phyloP scores from a whole-genome alignment of 495 filamentous ascomycete genomes.

The Pseudevernia furfuracea region DNA sequence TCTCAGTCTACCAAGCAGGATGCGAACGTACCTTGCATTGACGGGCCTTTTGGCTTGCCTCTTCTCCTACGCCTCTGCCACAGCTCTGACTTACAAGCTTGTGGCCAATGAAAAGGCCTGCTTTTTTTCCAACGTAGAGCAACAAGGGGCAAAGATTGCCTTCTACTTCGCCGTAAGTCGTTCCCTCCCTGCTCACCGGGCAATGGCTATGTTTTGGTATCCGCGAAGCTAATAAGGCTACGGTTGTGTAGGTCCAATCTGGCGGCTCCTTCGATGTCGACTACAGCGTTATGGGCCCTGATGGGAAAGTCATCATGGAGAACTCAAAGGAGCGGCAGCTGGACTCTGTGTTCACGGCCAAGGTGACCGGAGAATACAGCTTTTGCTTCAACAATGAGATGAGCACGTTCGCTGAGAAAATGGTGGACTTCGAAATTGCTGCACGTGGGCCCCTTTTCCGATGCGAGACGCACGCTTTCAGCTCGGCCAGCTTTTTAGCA shows the following conservation, averaged over 20 bases:
- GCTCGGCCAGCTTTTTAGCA: neutral
- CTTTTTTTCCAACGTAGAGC: constrained; percentile 76
- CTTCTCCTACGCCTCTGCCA: constrained; percentile 48
- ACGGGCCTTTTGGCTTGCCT: constrained; percentile 7
- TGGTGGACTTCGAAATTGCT: constrained; percentile 97
- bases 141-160: constrained; percentile 76
- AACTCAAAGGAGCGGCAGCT: constrained; percentile 91
- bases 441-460: constrained; percentile 44
- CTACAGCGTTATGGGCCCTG: constrained; percentile 78
- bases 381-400: constrained; percentile 99
- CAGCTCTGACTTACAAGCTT: constrained; percentile 92
- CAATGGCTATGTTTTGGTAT: neutral
- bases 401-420: constrained; percentile 95
- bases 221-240: neutral
- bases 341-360: constrained; percentile 96
- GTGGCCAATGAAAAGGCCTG: constrained; percentile 86
- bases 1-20: neutral
- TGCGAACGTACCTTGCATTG: constrained; percentile 2
- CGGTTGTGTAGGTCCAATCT: constrained; percentile 69
- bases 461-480: neutral
- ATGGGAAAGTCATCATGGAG: constrained; percentile 73
- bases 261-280: constrained; percentile 95
- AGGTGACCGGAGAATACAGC: constrained; percentile 83
- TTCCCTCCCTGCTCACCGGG: constrained; percentile 3
- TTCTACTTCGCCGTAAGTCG: constrained; percentile 96